Evolutionary conservation across 441 rosid genomes (phyloP), one percentile per base, ranked within the genome.

Genomic region (Kokia cookei): DNA sequence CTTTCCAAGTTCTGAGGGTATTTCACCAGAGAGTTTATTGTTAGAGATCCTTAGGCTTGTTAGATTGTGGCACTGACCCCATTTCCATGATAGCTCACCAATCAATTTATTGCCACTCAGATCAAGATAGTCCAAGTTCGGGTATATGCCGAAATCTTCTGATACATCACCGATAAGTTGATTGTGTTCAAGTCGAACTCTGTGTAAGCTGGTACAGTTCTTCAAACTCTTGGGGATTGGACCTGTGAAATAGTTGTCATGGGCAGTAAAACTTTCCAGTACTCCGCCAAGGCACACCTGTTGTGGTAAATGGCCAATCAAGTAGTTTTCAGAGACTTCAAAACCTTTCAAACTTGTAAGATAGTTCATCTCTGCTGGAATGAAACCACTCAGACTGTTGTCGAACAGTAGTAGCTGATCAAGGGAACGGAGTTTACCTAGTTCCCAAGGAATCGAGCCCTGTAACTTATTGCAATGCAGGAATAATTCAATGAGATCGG

Each of bases 291-390:
- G 27, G 13, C 60, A 55, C 27, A 55, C 27, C 4, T 55, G 27
- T 19, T 55, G 27, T 19, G 60, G 60, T 55, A 55, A 55, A 55
- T 19, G 29, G 54, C 26, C 70, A 19, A n/a, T 2, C 55, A 17
- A 65, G 26, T 1, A 19, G 19, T 67, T 67, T 2, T 67, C 55
- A 48, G 7, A 19, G 7, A 67, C 9, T 47, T 24, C 22, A 3
- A 67, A 50, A 13, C 0, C 0, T 47, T 5, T 2, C 32, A 67
- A 9, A n/a, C 17, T 14, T 42, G 17, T 83, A 62, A 90, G 81
- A 40, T 72, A 81, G 74, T 90, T 88, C 55, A 47, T 72, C 60
- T 86, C 83, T 32, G 5, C 15, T 22, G 70, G 70, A 24, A 66
- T 67, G 17, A 7, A 48, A 22, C 71, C 71, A 67, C 7, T 17